Base-by-base conservation (phyloP, 202 grass and related monocot species). In the Schoenoplectus triqueter region DNA sequence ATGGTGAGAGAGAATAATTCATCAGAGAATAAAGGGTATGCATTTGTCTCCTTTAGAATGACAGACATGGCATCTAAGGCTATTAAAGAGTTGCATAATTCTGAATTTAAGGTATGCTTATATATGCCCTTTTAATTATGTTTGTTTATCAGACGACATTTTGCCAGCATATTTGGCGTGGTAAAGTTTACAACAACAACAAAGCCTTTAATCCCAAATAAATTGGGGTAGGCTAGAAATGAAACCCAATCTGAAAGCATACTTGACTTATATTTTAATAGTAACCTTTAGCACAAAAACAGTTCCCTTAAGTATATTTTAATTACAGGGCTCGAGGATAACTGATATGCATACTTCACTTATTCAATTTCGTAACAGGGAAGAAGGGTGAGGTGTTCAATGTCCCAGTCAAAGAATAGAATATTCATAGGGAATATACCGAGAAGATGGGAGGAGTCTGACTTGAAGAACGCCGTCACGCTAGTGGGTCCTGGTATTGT, bases 401-500 rank as follows among this genome's bases (percentile, higher is more conserved):
- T 88, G 13, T 93, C 92, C 20, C 89, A 92, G 75, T 87, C 89
- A 67, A 98, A 95, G 72, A 88, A 98, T 88, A 91, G 85, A 81
- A 75, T 98, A 31, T 98, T 95, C 66, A 90, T 98, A 84, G 95
- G 95, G 55, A 89, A 98, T 93, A 41, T 98, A 66, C 95, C 95
- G 22, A 63, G 75, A 66, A 84, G 80, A 85, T 98, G 95, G 95
- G 66, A 87, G 17, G 62, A 88, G 15, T 87, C 87, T 88, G 88
- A 95, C 80, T 88, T 98, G 15, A 95, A 80, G 84, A 90, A 88
- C 4, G 81, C 85, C 17, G 91, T 95, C 9, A 81, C 86, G 50
- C 78, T 86, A 84, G 92, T 95, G 90, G 95, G 95, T 62, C 92
- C 88, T 81, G 92, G 95, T 85, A 80, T 98, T 82, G 66, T 88